These are phyloP conservation scores for Hibiscus trionum DNA, from an alignment of 345 rosid genomes.

Conservation along the genomic window DNA sequence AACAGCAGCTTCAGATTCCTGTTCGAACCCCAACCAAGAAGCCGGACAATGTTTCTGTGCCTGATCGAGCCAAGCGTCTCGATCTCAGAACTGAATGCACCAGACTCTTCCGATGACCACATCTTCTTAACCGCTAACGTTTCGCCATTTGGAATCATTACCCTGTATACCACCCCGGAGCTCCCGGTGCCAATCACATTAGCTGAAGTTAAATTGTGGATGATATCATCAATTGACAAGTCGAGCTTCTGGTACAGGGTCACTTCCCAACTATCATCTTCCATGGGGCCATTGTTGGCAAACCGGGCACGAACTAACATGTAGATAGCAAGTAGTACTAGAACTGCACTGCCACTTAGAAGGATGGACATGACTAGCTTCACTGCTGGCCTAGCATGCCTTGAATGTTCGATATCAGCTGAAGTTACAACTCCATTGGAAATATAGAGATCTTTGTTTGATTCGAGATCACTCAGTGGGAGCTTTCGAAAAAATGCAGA, in stretches of 20 bases:
- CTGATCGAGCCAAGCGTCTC: constrained; percentile 75
- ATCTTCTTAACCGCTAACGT: constrained; percentile 82
- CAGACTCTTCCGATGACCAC: constrained; percentile 83
- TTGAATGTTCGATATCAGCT: constrained; percentile 27
- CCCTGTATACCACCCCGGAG: constrained; percentile 89
- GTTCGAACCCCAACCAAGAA: constrained; percentile 81
- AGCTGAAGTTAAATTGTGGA: constrained; percentile 52
- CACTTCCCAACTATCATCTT: constrained; percentile 59
- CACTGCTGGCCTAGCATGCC: constrained; percentile 39
- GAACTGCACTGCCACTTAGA: constrained; percentile 50
- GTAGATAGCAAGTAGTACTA: constrained; percentile 54
- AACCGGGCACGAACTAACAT: constrained; percentile 40
- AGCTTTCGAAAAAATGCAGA: constrained; percentile 71
- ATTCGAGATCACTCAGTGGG: constrained; percentile 64
- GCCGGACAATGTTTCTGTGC: constrained; percentile 73
- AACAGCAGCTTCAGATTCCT: constrained; percentile 66
- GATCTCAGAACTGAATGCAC: constrained; percentile 80
- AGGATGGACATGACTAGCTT: constrained; percentile 57
- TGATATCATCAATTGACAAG: constrained; percentile 63
- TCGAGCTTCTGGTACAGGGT: constrained; percentile 80
- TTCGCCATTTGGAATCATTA: constrained; percentile 61
- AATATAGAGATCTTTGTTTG: constrained; percentile 61
- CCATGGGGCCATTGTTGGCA: constrained; percentile 25
- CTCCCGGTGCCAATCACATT: constrained; percentile 95
- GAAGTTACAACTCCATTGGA: constrained; percentile 35